Percentiles rank a stretch among this genome's conserved stretches.
phyloP scores from a whole-genome alignment of 352 stramenopile genomes.

The Globisporangium okanoganense region DNA sequence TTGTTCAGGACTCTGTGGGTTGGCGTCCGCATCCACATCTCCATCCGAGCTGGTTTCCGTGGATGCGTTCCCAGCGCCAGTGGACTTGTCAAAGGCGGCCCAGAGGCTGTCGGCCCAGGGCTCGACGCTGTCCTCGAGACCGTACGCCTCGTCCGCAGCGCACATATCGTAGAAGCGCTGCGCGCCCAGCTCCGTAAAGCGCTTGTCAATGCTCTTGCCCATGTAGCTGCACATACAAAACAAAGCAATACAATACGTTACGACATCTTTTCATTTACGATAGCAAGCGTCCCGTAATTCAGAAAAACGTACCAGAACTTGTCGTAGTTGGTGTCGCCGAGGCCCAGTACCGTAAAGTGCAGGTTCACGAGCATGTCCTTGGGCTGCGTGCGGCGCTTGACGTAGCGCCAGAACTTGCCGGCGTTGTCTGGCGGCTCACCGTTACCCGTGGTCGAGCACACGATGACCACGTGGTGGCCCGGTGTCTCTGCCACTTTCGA shows the following conservation, averaged over 20 bases:
- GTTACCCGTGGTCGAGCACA: constrained; percentile 95
- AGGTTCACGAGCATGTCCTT: constrained; percentile 74
- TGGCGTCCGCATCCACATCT: background rate
- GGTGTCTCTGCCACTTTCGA: constrained; percentile 37
- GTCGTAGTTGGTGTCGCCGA: constrained; percentile 98
- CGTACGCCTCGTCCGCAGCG: constrained; percentile 92
- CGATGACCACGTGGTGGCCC: constrained; percentile 68
- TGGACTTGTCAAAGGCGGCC: constrained; percentile 39
- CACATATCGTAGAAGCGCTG: constrained; percentile 68
- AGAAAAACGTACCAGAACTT: constrained; percentile 92
- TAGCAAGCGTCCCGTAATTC: background rate
- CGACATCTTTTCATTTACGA: background rate
- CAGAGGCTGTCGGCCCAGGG: constrained; percentile 80
- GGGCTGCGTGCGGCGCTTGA: constrained; percentile 86
- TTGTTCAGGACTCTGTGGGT: background rate
- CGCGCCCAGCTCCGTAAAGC: constrained; percentile 86
- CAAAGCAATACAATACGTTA: background rate
- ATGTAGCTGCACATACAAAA: constrained; percentile 47
- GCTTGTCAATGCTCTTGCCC: constrained; percentile 88
- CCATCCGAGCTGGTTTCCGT: constrained; percentile 25
- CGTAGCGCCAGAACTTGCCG: constrained; percentile 89
- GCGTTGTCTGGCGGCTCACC: constrained; percentile 94
- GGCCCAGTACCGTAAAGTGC: constrained; percentile 84
- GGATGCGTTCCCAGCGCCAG: constrained; percentile 12
- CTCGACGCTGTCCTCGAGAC: constrained; percentile 94